Base-by-base conservation (phyloP, 768 basidiomycete species). In the Tricholoma flavovirens region DNA sequence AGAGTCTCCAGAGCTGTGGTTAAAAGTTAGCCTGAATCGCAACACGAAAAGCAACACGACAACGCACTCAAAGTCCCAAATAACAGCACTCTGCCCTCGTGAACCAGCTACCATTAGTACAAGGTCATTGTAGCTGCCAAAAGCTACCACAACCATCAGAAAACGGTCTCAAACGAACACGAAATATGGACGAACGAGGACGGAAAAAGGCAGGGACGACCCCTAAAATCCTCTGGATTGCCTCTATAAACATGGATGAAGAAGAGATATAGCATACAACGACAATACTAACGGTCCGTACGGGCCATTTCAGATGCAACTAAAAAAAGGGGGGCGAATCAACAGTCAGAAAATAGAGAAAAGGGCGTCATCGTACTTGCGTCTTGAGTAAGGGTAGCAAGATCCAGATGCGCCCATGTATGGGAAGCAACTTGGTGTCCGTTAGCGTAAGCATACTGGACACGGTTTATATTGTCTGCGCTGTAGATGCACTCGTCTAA, bases 11-110 rank as follows among this genome's bases (percentile, higher is more conserved):
- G 75, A 73, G 55, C 76, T 78, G 33, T 35, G 22, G 14, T 21
- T 19, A 11, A 7, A 30, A 14, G 6, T n/a, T 49, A 15, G 17
- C 49, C 30, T 12, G 33, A 30, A 15, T 10, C 9, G 29, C 8
- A 38, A 19, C 17, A 22, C n/a, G 2, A 32, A 15, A 26, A 6
- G 38, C n/a, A 49, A 57, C 43, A 12, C 19, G 10, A 24, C 1
- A 11, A 59, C 64, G 15, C 54, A 73, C 73, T 75, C 73, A 21
- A 73, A 71, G 49, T 74, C 70, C 74, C 76, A 77, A 21, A 65
- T 59, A 0, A 70, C 72, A 5, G 74, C 51, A 19, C 48, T 45
- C 49, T 63, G 60, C 3, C 64, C 64, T 15, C 62, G 57, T 19
- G 49, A 32, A 24, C 55, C 56, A 7, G 65, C 56, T 35, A 55